A percentile compares a stretch with the other conserved stretches of the same genome.
Evolutionary conservation across 768 basidiomycete species (phyloP).

Genomic region (Saitozyma sp.): DNA sequence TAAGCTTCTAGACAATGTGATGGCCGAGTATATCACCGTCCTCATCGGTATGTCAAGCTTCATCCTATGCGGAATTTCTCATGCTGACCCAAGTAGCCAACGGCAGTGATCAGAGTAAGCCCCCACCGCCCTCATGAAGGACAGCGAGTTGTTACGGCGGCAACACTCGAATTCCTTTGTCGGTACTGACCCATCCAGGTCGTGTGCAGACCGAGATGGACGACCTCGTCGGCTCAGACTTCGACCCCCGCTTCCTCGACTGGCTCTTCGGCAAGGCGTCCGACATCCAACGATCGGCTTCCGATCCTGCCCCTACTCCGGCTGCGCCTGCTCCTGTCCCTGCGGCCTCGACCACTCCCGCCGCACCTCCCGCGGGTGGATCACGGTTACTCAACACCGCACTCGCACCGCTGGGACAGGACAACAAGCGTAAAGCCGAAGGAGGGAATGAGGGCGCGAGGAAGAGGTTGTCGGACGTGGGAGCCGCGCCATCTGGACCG

Average conservation of each 20-base stretch:
- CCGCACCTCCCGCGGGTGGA: neutral
- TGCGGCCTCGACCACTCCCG: neutral
- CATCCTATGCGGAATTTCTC: neutral
- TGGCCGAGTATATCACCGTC: slow-evolving; percentile 52
- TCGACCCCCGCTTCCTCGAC: slow-evolving; percentile 39
- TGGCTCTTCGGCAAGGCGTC: slow-evolving; percentile 42
- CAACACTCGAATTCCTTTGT: too few species aligned
- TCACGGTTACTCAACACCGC: slow-evolving; percentile 39
- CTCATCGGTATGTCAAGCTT: slow-evolving; percentile 40
- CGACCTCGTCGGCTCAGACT: slow-evolving; percentile 35
- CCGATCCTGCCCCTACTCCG: slow-evolving; percentile 9
- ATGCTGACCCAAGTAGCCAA: slow-evolving; percentile 35
- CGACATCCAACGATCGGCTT: slow-evolving; percentile 16
- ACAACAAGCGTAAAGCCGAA: slow-evolving; percentile 41
- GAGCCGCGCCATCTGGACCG: slow-evolving; percentile 67
- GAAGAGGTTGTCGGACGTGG: slow-evolving; percentile 30
- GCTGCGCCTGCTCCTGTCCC: neutral
- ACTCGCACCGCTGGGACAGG: slow-evolving; percentile 31
- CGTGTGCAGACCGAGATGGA: slow-evolving; percentile 47
- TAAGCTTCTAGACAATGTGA: slow-evolving; percentile 42
- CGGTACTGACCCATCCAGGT: slow-evolving; percentile 23
- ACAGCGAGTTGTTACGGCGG: too few species aligned
- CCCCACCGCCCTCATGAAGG: neutral
- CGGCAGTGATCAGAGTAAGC: slow-evolving; percentile 35
- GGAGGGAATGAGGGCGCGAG: slow-evolving; percentile 21